A percentile compares a stretch with the other conserved stretches of the same genome.
Evolutionary conservation across 1,139 yeast genomes (phyloP).

Genomic region (Candida freyschussii): DNA sequence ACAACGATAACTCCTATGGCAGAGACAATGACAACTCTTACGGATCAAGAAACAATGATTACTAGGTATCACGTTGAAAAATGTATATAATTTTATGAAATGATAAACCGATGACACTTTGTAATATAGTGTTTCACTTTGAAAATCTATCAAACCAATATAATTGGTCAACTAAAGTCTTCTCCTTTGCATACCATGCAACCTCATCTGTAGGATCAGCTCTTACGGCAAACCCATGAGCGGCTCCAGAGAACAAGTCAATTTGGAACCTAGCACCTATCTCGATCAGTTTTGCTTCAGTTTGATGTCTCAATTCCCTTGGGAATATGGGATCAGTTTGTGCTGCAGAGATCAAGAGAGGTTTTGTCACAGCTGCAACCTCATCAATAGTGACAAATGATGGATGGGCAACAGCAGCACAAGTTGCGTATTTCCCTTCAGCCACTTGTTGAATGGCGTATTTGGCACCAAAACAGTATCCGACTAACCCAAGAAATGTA

Average conservation of each 20-base stretch:
- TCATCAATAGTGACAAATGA: constrained; percentile 64
- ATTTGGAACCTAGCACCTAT: constrained; percentile 51
- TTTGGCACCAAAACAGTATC: constrained; percentile 86
- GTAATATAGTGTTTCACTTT: too few species aligned
- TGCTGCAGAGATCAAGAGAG: constrained; percentile 68
- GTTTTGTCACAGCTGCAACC: constrained; percentile 51
- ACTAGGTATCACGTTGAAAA: too few species aligned
- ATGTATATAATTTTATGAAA: too few species aligned
- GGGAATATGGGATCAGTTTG: constrained; percentile 63
- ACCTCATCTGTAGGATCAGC: constrained; percentile 59
- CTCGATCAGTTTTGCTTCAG: constrained; percentile 54
- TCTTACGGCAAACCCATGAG: constrained; percentile 74
- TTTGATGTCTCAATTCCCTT: constrained; percentile 51
- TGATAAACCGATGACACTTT: too few species aligned
- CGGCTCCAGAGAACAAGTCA: constrained; percentile 54
- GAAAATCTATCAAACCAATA: constrained; percentile 38
- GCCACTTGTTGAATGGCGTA: constrained; percentile 52
- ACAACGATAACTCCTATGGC: constrained; percentile 10
- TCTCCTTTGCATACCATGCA: constrained; percentile 65
- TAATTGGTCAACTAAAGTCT: constrained; percentile 56
- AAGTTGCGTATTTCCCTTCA: constrained; percentile 43
- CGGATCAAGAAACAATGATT: too few species aligned
- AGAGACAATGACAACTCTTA: constrained; percentile 10
- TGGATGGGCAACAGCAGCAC: constrained; percentile 79
- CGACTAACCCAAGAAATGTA: constrained; percentile 54